Evolutionary conservation across 441 rosid genomes (phyloP), one percentile per base, ranked within the genome.

Genomic region (Arabidopsis hybrid): DNA sequence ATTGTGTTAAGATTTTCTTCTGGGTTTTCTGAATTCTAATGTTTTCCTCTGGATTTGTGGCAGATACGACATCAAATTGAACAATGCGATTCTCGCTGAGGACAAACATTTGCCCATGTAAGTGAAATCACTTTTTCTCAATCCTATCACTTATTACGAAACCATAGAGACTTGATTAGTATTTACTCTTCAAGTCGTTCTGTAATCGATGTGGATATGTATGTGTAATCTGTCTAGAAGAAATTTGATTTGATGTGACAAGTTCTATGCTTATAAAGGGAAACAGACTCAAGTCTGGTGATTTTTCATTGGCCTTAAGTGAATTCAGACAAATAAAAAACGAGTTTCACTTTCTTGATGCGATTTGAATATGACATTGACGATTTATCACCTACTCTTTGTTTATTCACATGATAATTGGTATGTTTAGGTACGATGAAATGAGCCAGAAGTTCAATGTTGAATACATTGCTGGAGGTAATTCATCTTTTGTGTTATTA

Each of bases 381-480:
- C 46, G 34, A 12, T 11, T 4, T 26, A 2, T 26, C 29, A 26
- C 4, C 0, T 2, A 26, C 29, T 26, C 18, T 42, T 7, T 55
- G 34, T 36, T 21, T 3, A 63, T 43, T 66, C 18, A 26, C 11
- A 3, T 47, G 61, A 38, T 47, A 39, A 11, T 8, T 13, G 29
- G 36, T 55, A 10, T 65, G 9, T 63, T 73, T 69, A 91, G 99
- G 98, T 95, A 91, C 39, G 90, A 89, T 4, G 98, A 95, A 69
- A 82, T 95, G 93, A 76, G 87, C 57, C 2, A 63, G 72, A 89
- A 81, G 42, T 58, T 61, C 80, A 84, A 18, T 67, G 97, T 90
- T 21, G 98, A 95, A 69, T 95, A 81, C 79, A 95, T 89, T 86
- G 99, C 98, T 70, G 99, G 99, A 87, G 99, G 97, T 94, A 80